Percentiles rank a stretch among this genome's conserved stretches.
Evolutionary conservation across 148 eudicot genomes (phyloP).

Genomic region (Rhododendron ferrugineum): DNA sequence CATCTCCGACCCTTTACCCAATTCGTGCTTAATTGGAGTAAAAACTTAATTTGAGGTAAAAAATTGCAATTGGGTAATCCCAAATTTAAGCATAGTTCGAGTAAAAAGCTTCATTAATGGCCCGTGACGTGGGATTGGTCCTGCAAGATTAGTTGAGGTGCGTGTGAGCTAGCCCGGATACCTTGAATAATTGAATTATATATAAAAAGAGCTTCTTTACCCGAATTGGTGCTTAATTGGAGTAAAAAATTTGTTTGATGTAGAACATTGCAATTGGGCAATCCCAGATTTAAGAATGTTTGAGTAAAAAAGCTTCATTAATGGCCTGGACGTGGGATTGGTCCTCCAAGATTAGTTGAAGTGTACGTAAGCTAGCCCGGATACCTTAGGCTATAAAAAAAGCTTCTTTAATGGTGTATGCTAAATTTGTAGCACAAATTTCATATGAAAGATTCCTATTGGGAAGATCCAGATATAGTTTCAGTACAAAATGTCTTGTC

Average conservation of each 20-base stretch:
- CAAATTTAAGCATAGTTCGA: neutral
- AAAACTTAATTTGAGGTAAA: neutral
- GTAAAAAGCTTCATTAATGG: neutral
- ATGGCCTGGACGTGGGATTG: no score
- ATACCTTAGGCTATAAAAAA: no score
- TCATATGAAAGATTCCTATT: no score
- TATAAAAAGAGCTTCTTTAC: neutral
- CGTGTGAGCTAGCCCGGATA: neutral
- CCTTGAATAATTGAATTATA: neutral
- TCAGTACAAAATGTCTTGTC: no score
- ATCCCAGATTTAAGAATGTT: neutral
- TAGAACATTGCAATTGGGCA: neutral
- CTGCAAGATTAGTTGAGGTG: neutral
- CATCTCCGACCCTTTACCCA: no score
- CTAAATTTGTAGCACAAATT: no score
- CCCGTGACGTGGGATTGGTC: neutral
- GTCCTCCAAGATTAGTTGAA: no score
- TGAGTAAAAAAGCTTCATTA: no score
- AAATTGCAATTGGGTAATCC: neutral
- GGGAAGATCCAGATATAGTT: no score
- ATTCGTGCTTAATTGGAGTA: neutral
- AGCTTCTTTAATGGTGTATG: no score
- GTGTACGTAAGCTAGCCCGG: no score
- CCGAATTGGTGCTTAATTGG: neutral
- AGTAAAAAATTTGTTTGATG: neutral